Evolutionary conservation across 169 alveolate genomes (phyloP).

Genomic region (Cryptosporidium sp.): DNA sequence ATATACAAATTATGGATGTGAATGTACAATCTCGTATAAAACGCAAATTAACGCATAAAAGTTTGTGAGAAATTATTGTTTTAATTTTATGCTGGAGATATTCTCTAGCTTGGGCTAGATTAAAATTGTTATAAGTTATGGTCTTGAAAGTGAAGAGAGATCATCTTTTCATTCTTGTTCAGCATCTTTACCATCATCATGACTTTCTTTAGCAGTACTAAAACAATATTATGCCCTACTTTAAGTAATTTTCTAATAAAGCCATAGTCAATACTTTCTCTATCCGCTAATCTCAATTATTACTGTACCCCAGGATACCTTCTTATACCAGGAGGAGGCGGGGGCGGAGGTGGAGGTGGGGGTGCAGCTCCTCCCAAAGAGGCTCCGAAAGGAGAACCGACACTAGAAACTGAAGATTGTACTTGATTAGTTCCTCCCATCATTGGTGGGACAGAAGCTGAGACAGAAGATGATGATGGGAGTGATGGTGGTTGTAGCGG

Average conservation of each 20-base stretch:
- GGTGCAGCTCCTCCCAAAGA: not conserved
- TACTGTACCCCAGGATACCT: slow-evolving; percentile 55
- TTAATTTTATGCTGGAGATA: not conserved
- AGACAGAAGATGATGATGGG: not conserved
- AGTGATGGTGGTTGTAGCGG: slow-evolving; percentile 35
- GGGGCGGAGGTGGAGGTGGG: slow-evolving; percentile 42
- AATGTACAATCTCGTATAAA: not conserved
- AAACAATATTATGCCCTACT: too few relatives aligned
- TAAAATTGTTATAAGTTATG: too few relatives aligned
- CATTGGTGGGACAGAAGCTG: not conserved
- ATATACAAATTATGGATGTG: not conserved
- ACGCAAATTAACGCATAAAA: not conserved
- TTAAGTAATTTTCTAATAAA: too few relatives aligned
- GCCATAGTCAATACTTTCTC: not conserved
- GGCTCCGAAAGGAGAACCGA: not conserved
- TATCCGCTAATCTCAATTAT: not conserved
- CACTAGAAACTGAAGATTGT: not conserved
- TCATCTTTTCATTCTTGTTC: not conserved
- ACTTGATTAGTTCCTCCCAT: not conserved
- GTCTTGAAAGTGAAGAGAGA: not conserved
- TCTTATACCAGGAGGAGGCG: slow-evolving; percentile 63
- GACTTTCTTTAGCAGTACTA: not conserved
- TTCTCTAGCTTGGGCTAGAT: not conserved
- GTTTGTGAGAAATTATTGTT: not conserved
- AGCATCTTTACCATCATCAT: not conserved